Conservation (phyloP, 257 asterid genomes). For the Nicotiana tabacum region DNA sequence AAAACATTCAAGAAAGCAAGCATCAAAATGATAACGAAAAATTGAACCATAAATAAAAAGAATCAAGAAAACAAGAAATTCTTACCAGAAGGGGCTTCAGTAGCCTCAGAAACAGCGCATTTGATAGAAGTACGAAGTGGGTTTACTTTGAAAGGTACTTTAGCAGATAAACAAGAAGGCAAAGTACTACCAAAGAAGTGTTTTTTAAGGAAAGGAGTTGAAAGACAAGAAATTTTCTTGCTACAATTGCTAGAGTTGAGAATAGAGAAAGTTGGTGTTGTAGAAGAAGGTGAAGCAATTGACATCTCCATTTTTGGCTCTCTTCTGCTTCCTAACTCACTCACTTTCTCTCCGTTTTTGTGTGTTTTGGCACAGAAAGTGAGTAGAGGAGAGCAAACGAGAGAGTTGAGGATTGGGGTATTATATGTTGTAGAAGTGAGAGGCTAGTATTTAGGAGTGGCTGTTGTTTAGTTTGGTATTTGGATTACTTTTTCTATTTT, state of each 20-base stretch:
- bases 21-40: background rate
- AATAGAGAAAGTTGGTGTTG: conserved; percentile 14
- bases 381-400: conserved; percentile 10
- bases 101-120: conserved; percentile 69
- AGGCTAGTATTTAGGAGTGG: conserved; percentile 38
- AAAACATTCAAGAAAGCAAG: background rate
- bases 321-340: conserved; percentile 19
- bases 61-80: background rate
- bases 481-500: conserved; percentile 25
- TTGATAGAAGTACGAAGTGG: conserved; percentile 41
- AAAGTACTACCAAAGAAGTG: conserved; percentile 43
- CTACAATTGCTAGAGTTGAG: conserved; percentile 18
- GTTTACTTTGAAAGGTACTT: conserved; percentile 19
- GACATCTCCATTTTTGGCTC: conserved; percentile 62
- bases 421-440: conserved; percentile 37
- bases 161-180: conserved; percentile 24
- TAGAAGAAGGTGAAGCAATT: conserved; percentile 29
- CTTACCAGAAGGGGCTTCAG: conserved; percentile 55
- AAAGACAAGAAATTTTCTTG: conserved; percentile 23
- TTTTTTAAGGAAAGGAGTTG: conserved; percentile 42
- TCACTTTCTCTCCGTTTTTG: conserved; percentile 7
- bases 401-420: conserved; percentile 33
- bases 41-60: background rate
- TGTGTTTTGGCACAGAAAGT: conserved; percentile 1
- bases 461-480: background rate